Evolutionary conservation across 73 alveolate genomes (phyloP), one percentile per base, ranked within the genome.

Genomic region (Uronychia setigera): DNA sequence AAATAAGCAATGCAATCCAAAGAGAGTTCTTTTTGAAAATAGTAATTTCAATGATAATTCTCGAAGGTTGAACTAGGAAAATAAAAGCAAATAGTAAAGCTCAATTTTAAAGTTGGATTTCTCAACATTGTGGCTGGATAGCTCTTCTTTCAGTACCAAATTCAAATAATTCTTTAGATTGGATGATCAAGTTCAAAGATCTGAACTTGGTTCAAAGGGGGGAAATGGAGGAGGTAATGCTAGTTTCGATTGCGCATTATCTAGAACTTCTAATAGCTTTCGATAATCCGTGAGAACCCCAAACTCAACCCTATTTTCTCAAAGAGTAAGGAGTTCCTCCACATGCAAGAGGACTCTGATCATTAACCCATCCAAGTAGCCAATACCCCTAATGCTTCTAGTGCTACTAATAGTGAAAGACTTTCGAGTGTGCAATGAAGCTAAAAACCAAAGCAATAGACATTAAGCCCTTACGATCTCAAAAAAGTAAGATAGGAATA

Each of bases 201-300:
- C 27, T 32, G 32, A 28, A 5, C 81, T 32, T 1, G 81, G 35
- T 5, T 76, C 81, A 1, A 1, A n/a, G n/a, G n/a, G 81, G 5
- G 81, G 67, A 5, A 46, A 19, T 19, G n/a, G 19, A 46, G 19
- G 79, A 9, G 77, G 59, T 32, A 60, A 82, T 33, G 29, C 33
- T 26, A 31, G 77, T 11, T 80, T 80, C 58, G 83, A 29, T 33
- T 80, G 78, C 1, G 58, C 59, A 27, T 14, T 32, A 0, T n/a
- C 31, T 32, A 74, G 30, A n/a, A 32, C 35, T 0, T 60, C 30
- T 13, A 9, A 30, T 11, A 82, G 89, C 33, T 30, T 60, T 1
- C 27, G 59, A 82, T 9, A 79, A 1, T 74, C 89, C 25, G 89
- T 82, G 34, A 82, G 57, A 35, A 82, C 89, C 0, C 89, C 89